Evolutionary conservation across 2,329 filamentous ascomycete genomes (phyloP).

Genomic region (Neonectria coccinea): DNA sequence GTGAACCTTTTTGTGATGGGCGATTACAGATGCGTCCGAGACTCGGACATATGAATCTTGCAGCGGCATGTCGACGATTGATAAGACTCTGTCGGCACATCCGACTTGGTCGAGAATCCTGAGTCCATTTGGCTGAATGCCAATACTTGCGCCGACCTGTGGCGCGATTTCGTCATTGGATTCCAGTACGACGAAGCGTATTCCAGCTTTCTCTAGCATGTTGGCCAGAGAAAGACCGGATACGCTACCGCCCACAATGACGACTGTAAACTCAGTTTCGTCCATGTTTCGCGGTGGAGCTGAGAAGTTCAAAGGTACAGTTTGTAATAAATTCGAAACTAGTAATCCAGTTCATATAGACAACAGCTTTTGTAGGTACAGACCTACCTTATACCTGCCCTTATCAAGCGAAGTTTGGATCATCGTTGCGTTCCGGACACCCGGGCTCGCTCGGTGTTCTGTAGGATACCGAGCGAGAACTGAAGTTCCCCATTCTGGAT

Average conservation of each 20-base stretch:
- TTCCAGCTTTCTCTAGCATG: slow-evolving; percentile 36
- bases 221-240: slow-evolving; percentile 27
- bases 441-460: not conserved
- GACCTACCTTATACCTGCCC: not conserved
- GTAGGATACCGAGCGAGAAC: not conserved
- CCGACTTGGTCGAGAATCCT: slow-evolving; percentile 60
- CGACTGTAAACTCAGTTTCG: not conserved
- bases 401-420: not conserved
- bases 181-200: slow-evolving; percentile 64
- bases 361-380: not conserved
- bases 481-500: not conserved
- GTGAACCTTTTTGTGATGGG: not conserved
- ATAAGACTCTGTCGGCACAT: slow-evolving; percentile 38
- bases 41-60: not conserved
- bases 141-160: slow-evolving; percentile 61
- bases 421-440: not conserved
- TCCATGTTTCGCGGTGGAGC: not conserved
- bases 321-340: not conserved
- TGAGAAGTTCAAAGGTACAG: not conserved
- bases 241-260: slow-evolving; percentile 30
- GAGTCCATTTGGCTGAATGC: slow-evolving; percentile 55
- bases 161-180: slow-evolving; percentile 55
- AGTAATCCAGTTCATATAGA: not conserved
- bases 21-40: not conserved
- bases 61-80: not conserved